phyloP scores from a whole-genome alignment of 2,329 filamentous ascomycete species.

The Aspergillus bombycis region DNA sequence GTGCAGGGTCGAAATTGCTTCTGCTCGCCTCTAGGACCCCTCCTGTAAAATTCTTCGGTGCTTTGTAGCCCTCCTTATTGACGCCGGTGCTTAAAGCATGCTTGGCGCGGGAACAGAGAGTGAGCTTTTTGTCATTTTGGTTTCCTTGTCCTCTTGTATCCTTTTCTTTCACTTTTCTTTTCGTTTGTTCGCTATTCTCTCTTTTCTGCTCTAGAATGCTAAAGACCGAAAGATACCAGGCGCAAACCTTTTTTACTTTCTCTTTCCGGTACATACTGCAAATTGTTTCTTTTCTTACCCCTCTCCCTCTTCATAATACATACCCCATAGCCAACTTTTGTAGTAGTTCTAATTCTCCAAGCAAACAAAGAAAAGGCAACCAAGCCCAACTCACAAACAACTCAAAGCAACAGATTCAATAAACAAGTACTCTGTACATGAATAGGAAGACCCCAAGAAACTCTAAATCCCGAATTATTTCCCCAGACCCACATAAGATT shows the following conservation, averaged over 20 bases:
- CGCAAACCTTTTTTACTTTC: neutral
- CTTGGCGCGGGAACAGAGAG: too few species aligned
- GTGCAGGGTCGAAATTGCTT: neutral
- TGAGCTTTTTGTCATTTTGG: neutral
- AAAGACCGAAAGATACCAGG: neutral
- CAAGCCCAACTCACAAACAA: too few species aligned
- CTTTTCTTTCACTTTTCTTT: neutral
- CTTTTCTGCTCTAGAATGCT: neutral
- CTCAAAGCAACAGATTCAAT: neutral
- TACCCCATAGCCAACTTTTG: neutral
- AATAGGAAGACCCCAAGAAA: neutral
- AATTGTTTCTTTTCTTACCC: neutral
- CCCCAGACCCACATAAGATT: neutral
- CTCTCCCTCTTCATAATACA: neutral
- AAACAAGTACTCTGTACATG: neutral
- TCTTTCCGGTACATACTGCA: too few species aligned
- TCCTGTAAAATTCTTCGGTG: neutral
- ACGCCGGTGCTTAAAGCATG: too few species aligned
- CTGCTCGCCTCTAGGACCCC: neutral
- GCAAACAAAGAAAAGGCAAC: neutral
- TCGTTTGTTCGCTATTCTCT: neutral
- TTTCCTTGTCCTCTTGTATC: neutral
- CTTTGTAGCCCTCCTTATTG: neutral
- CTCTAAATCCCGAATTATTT: neutral
- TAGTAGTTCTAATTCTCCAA: neutral